Conservation (phyloP, 75 land plant genomes). For the Gnetum montanum region DNA sequence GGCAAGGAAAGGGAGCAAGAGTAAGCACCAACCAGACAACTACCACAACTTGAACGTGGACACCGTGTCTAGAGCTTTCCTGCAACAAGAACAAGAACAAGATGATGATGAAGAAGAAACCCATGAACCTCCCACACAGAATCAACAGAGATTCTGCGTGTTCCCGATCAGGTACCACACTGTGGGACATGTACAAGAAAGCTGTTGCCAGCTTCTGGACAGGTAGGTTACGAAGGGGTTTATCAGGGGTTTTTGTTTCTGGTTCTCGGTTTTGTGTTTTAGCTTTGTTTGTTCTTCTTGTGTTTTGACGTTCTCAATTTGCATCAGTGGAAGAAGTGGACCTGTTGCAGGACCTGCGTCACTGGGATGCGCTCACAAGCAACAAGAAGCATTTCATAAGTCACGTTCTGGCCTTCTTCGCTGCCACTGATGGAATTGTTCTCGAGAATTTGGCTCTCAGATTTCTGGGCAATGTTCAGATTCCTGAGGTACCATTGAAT, state of each 20-base stretch:
- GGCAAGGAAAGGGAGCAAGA: no score
- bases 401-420: constrained; percentile 77
- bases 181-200: constrained; percentile 31
- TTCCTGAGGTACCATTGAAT: constrained; percentile 62
- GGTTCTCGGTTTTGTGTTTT: no score
- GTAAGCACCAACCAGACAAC: no score
- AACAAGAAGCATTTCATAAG: constrained; percentile 57
- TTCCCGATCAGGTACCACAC: constrained; percentile 21
- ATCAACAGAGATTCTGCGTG: constrained; percentile 24
- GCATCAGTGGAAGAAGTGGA: constrained; percentile 60
- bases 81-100: no score
- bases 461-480: constrained; percentile 63
- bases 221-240: no score
- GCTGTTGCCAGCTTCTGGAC: constrained; percentile 15
- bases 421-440: constrained; percentile 83
- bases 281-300: no score
- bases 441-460: constrained; percentile 70
- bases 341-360: constrained; percentile 33
- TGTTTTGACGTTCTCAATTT: no score
- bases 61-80: no score
- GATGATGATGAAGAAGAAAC: no score
- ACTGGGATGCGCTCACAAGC: constrained; percentile 36
- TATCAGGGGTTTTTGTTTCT: no score
- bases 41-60: no score
- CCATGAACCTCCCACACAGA: constrained; percentile 9